Conservation (phyloP, 2,329 filamentous ascomycete genomes). For the Xylaria sp. region DNA sequence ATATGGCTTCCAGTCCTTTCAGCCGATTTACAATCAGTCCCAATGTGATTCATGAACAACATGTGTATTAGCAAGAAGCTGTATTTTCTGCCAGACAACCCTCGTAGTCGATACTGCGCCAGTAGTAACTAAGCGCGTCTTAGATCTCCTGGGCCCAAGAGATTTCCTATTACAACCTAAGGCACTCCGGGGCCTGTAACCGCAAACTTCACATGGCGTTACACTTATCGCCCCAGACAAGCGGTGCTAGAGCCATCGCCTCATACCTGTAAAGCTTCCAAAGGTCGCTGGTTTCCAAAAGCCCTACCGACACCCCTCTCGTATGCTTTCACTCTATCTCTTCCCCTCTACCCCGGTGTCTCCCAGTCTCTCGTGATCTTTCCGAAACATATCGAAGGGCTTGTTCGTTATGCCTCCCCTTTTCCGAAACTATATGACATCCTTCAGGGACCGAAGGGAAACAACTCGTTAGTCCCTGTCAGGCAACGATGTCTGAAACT, state of each 20-base stretch:
- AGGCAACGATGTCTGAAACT: conserved; percentile 15
- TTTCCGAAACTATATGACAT: background rate
- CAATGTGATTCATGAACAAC: background rate
- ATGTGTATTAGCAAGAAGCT: background rate
- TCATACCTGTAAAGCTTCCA: background rate
- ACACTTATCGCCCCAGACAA: background rate
- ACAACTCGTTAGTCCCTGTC: conserved; percentile 20
- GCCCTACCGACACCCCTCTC: background rate
- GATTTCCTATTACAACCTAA: background rate
- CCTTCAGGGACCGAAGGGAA: conserved; percentile 29
- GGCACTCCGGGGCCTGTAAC: background rate
- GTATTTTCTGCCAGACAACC: background rate
- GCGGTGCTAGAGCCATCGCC: background rate
- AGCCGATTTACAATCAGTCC: background rate
- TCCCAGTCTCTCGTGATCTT: background rate
- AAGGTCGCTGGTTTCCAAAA: no score
- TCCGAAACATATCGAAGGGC: conserved; percentile 1
- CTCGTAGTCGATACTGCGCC: background rate
- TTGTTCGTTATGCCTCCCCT: background rate
- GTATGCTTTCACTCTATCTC: background rate
- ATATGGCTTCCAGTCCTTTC: background rate
- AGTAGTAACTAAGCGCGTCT: background rate
- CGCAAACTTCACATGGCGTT: background rate
- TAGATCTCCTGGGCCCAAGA: background rate
- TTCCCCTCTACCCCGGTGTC: background rate